These are phyloP conservation scores for Sclerospora graminicola DNA, from an alignment of 352 stramenopile species.

Conservation along the genomic window DNA sequence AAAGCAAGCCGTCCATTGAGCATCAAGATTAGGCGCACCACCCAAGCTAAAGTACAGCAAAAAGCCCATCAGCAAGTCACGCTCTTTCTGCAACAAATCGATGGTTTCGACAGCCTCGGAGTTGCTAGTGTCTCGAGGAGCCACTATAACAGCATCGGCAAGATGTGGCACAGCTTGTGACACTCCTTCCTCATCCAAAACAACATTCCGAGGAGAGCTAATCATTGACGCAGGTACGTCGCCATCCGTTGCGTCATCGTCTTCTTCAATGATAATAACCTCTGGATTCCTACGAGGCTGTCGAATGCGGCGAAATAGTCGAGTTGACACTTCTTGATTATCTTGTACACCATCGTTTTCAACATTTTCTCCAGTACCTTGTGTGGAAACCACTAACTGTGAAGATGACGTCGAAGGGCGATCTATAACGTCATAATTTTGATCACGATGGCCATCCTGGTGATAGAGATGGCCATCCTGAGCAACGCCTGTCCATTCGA, in stretches of 20 bases:
- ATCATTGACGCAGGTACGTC: too few species aligned
- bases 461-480: too few species aligned
- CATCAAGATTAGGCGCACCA: conserved; percentile 35
- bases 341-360: neutral
- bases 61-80: conserved; percentile 33
- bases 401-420: too few species aligned
- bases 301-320: conserved; percentile 17
- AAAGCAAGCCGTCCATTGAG: conserved; percentile 34
- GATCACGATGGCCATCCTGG: too few species aligned
- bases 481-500: too few species aligned
- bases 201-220: conserved; percentile 33
- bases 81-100: conserved; percentile 24
- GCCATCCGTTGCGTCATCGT: too few species aligned
- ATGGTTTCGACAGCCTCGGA: conserved; percentile 8
- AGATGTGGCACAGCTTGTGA: conserved; percentile 8
- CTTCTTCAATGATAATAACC: conserved; percentile 69
- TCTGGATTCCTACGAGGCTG: conserved; percentile 23
- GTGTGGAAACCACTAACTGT: neutral
- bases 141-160: conserved; percentile 5
- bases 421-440: too few species aligned
- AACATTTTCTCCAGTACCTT: neutral
- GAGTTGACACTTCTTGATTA: conserved; percentile 1
- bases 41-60: conserved; percentile 54
- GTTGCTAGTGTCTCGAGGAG: conserved; percentile 1
- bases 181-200: conserved; percentile 28